Conservation (phyloP, 257 asterid genomes). For the Knoxia roxburghii region DNA sequence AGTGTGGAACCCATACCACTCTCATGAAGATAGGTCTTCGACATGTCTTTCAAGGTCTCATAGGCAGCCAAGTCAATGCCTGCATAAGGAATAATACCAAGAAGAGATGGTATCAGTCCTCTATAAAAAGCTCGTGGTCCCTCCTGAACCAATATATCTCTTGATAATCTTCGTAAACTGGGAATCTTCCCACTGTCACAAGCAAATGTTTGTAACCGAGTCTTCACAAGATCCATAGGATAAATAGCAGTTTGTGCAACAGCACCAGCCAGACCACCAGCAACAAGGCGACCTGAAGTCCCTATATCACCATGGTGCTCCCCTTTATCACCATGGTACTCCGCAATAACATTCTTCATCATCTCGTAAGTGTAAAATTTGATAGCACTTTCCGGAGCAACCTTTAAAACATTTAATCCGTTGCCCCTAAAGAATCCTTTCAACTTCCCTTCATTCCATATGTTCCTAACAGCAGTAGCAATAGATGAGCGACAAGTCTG, state of each 20-base stretch:
- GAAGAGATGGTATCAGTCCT: slow-evolving; percentile 90
- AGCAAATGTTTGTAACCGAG: slow-evolving; percentile 72
- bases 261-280: slow-evolving; percentile 98
- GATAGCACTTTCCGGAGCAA: slow-evolving; percentile 99
- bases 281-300: slow-evolving; percentile 59
- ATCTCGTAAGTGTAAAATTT: slow-evolving; percentile 79
- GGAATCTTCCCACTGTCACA: slow-evolving; percentile 74
- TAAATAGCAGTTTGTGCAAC: slow-evolving; percentile 94
- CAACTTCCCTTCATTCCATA: slow-evolving; percentile 72
- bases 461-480: slow-evolving; percentile 48
- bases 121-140: slow-evolving; percentile 93
- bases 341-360: slow-evolving; percentile 62
- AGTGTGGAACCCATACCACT: slow-evolving; percentile 45
- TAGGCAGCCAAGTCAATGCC: slow-evolving; percentile 92
- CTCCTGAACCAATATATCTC: slow-evolving; percentile 78
- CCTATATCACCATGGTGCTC: slow-evolving; percentile 54
- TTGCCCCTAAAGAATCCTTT: slow-evolving; percentile 85
- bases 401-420: slow-evolving; percentile 85
- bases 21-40: slow-evolving; percentile 69
- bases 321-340: slow-evolving; percentile 37
- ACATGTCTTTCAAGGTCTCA: slow-evolving; percentile 83
- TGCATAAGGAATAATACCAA: slow-evolving; percentile 90
- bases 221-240: slow-evolving; percentile 98
- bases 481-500: slow-evolving; percentile 74
- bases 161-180: slow-evolving; percentile 56